These are phyloP conservation scores for Leptosphaerulina australis DNA, from an alignment of 2,329 filamentous ascomycete species.

Conservation along the genomic window DNA sequence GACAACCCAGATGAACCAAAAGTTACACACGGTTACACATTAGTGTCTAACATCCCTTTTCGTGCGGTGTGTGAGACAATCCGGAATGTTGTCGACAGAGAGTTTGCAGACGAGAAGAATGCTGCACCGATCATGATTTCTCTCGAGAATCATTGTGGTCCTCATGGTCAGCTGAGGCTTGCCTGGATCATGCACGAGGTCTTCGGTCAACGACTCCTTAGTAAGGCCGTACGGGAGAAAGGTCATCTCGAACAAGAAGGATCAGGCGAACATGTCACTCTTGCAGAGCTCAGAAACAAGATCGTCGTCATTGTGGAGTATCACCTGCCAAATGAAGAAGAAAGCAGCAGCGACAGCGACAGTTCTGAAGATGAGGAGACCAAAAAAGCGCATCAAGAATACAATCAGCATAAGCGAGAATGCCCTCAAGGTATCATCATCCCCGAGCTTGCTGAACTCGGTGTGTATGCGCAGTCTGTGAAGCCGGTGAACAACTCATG, in stretches of 20 bases:
- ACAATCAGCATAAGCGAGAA: slow-evolving; percentile 60
- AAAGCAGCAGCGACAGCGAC: slow-evolving; percentile 44
- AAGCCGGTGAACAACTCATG: slow-evolving; percentile 71
- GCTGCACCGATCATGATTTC: slow-evolving; percentile 68
- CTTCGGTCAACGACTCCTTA: slow-evolving; percentile 65
- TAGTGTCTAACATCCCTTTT: slow-evolving; percentile 70
- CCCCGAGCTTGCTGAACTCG: slow-evolving; percentile 68
- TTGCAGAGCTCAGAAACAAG: slow-evolving; percentile 66
- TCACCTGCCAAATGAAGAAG: slow-evolving; percentile 61
- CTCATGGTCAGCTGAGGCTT: slow-evolving; percentile 65
- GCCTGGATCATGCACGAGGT: slow-evolving; percentile 70
- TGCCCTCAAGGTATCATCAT: slow-evolving; percentile 60
- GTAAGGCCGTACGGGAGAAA: slow-evolving; percentile 61
- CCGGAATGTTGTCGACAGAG: slow-evolving; percentile 65
- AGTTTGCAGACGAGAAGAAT: slow-evolving; percentile 55
- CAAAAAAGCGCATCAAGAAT: slow-evolving; percentile 59
- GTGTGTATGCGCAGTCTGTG: slow-evolving; percentile 72
- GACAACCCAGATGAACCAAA: slow-evolving; percentile 68
- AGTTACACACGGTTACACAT: slow-evolving; percentile 72
- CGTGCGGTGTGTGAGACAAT: slow-evolving; percentile 70
- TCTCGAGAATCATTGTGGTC: slow-evolving; percentile 70
- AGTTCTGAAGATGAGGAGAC: slow-evolving; percentile 52
- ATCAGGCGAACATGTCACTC: slow-evolving; percentile 59
- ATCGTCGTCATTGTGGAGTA: slow-evolving; percentile 72
- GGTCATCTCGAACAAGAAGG: slow-evolving; percentile 62